Conservation (phyloP, 352 stramenopile genomes). For the Globisporangium recalcitrans region DNA sequence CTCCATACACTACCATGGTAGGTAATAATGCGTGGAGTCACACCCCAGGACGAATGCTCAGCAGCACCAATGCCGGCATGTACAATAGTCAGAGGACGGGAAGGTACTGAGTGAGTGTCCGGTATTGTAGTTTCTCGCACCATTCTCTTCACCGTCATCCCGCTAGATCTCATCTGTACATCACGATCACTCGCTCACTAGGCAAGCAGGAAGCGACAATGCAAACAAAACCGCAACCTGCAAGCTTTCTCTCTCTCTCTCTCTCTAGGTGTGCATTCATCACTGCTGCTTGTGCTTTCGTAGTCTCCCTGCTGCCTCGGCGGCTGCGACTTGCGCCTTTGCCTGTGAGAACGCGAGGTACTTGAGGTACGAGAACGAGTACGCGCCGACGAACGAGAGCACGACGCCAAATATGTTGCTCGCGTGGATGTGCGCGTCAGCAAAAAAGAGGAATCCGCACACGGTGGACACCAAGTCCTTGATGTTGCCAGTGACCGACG, state of each 20-base stretch:
- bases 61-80: too few relatives aligned
- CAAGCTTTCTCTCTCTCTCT: too few relatives aligned
- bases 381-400: constrained; percentile 65
- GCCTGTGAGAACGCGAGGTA: constrained; percentile 35
- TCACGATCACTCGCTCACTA: not conserved
- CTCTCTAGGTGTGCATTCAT: not conserved
- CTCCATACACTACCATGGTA: not conserved
- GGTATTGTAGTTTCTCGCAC: too few relatives aligned
- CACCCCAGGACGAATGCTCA: too few relatives aligned
- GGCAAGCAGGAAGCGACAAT: too few relatives aligned
- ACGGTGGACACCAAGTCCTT: constrained; percentile 66
- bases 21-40: too few relatives aligned
- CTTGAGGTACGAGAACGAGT: constrained; percentile 72
- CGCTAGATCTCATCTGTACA: constrained; percentile 1
- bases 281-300: constrained; percentile 2
- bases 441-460: constrained; percentile 54
- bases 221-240: too few relatives aligned
- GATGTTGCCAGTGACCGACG: constrained; percentile 70
- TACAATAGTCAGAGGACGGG: not conserved
- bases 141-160: not conserved
- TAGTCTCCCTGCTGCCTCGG: not conserved
- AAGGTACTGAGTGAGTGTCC: too few relatives aligned
- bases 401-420: constrained; percentile 49
- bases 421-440: constrained; percentile 36
- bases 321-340: not conserved